A percentile compares a stretch with the other conserved stretches of the same genome.
Evolutionary conservation across 495 filamentous ascomycete species (phyloP).

Genomic region (Aspergillus saccharolyticus): DNA sequence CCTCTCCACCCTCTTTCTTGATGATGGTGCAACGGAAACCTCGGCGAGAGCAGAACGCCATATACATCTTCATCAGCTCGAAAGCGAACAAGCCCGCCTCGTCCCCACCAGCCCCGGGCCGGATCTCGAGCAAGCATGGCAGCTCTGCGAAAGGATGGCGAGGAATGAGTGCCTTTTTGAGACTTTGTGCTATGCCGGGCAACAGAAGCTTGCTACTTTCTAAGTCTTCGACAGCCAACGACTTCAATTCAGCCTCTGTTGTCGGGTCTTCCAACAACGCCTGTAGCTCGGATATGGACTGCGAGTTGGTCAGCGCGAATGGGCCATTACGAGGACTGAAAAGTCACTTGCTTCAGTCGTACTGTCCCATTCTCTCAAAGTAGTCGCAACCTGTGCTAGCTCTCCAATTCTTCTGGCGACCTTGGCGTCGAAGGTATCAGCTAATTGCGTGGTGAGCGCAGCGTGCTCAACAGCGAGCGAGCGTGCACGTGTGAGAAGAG

Average conservation of each 20-base stretch:
- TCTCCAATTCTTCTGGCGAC: conserved; percentile 75
- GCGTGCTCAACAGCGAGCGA: conserved; percentile 62
- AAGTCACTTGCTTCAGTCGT: conserved; percentile 34
- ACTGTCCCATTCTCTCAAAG: conserved; percentile 60
- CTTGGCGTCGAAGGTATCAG: conserved; percentile 62
- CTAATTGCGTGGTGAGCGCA: conserved; percentile 51
- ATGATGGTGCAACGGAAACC: conserved; percentile 55
- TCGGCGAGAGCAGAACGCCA: conserved; percentile 62
- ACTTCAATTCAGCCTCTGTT: conserved; percentile 57
- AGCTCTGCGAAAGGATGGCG: conserved; percentile 90
- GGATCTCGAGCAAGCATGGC: conserved; percentile 85
- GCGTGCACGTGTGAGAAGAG: conserved; percentile 60
- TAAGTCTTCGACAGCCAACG: conserved; percentile 75
- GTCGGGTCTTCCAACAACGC: conserved; percentile 52
- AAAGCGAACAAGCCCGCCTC: conserved; percentile 88
- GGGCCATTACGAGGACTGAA: background rate
- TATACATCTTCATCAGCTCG: conserved; percentile 87
- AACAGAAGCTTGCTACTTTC: conserved; percentile 55
- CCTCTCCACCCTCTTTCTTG: conserved; percentile 53
- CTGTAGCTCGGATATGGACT: conserved; percentile 56
- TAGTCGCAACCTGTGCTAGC: conserved; percentile 58
- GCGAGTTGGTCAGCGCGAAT: conserved; percentile 10
- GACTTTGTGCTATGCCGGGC: conserved; percentile 50
- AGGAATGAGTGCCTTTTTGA: conserved; percentile 75
- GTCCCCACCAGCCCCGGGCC: conserved; percentile 87